Conservation (phyloP, 2,329 filamentous ascomycete genomes). For the Diaporthe citrichinensis region DNA sequence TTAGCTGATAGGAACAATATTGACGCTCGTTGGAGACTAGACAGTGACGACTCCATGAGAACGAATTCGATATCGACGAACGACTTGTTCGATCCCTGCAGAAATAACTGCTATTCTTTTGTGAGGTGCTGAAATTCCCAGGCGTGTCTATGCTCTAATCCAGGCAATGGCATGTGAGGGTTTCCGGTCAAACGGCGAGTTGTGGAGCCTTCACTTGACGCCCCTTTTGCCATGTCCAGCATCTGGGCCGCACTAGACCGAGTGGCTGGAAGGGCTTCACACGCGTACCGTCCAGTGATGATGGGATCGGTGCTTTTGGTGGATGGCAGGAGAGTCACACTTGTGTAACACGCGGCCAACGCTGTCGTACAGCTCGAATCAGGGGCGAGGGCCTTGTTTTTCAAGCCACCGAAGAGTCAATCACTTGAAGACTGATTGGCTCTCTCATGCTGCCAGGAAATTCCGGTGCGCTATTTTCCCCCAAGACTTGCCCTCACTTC, state of each 20-base stretch:
- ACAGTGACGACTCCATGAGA: neutral
- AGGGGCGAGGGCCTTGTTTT: neutral
- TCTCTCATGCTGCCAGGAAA: neutral
- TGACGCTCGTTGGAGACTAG: neutral
- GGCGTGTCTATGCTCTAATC: neutral
- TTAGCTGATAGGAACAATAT: too few species aligned
- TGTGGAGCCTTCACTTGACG: neutral
- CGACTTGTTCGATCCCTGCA: too few species aligned
- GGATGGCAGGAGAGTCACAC: conserved; percentile 1
- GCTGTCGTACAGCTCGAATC: conserved; percentile 13
- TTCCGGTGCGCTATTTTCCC: neutral
- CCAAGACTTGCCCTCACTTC: neutral
- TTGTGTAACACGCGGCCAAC: conserved; percentile 1
- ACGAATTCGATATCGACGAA: neutral
- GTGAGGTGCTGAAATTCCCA: too few species aligned
- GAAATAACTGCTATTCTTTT: neutral
- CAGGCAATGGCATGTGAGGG: neutral
- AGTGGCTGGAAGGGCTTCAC: too few species aligned
- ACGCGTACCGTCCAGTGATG: neutral
- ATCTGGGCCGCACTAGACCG: neutral
- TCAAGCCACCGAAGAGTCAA: neutral
- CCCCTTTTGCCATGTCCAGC: neutral
- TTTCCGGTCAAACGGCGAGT: neutral
- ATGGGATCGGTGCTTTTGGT: neutral
- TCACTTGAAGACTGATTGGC: neutral